phyloP scores from a whole-genome alignment of 1,284 basidiomycete genomes.

The Tilletia walkeri region DNA sequence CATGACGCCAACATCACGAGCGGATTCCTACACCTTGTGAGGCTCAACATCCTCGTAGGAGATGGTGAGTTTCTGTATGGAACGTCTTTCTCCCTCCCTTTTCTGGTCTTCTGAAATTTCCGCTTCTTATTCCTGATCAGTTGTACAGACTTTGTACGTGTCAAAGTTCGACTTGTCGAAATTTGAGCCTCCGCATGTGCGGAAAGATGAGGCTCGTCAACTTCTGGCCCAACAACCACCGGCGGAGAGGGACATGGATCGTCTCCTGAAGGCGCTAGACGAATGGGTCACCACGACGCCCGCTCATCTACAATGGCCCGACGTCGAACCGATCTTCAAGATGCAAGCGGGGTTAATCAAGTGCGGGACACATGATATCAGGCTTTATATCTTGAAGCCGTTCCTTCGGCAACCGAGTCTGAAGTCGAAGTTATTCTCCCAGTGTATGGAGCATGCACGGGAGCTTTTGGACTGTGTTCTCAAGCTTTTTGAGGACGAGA shows the following conservation, averaged over 20 bases:
- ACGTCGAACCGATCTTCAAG: constrained; percentile 22
- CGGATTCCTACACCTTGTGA: constrained; percentile 45
- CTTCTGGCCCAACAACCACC: constrained; percentile 18
- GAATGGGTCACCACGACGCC: constrained; percentile 42
- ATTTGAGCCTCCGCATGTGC: constrained; percentile 20
- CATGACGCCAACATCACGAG: constrained; percentile 30
- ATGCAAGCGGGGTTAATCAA: constrained; percentile 37
- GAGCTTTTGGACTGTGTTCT: constrained; percentile 38
- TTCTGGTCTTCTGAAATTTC: too few species aligned
- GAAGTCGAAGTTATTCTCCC: constrained; percentile 3
- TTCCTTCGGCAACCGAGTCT: constrained; percentile 38
- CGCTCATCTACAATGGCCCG: constrained; percentile 30
- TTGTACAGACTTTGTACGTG: constrained; percentile 38
- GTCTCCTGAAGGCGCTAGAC: constrained; percentile 37
- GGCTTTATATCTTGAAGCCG: constrained; percentile 49
- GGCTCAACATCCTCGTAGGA: constrained; percentile 40
- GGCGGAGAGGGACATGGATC: constrained; percentile 44
- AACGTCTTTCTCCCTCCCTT: too few species aligned
- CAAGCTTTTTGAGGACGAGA: constrained; percentile 34
- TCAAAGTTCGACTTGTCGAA: constrained; percentile 34
- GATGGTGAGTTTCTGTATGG: constrained; percentile 23
- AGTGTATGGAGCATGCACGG: constrained; percentile 40
- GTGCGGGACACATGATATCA: constrained; percentile 41
- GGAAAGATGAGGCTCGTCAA: background rate
- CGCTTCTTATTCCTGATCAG: background rate